Evolutionary conservation across 2,329 filamentous ascomycete species (phyloP), one percentile per base, ranked within the genome.

Genomic region (Westerdykella aurantiaca): DNA sequence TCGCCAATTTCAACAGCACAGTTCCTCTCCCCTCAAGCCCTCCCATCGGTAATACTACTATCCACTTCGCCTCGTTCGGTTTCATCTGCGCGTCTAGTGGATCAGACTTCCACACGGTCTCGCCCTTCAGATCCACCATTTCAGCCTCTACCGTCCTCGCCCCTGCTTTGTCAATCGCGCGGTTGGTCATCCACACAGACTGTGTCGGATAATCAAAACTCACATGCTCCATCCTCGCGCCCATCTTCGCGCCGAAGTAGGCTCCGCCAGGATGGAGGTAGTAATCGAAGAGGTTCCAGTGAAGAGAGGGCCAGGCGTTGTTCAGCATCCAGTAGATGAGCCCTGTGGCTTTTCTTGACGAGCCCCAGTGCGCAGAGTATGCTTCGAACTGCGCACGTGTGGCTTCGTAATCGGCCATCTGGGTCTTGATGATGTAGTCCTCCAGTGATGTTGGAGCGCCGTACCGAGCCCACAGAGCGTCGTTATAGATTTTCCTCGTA

Each of bases 251-350:
- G 3, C 81, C 81, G 45, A 76, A 83, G 48, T 80, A 83, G 0
- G 76, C 71, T 0, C 78, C 81, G 0, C 72, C 75, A 0, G 79
- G 74, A 17, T 73, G 75, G 34, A 82, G 61, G 49, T 83, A 83
- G 57, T 80, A 79, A 51, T 83, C 81, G 55, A 82, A 82, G 5
- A 82, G 62, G 42, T 79, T 78, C 81, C 81, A 85, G 55, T 83
- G 81, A 22, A 84, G 64, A 43, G 72, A 77, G 0, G 81, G 81
- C 79, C 80, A 84, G 0, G 80, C 81, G 37, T 75, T 75, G 50
- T 82, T 82, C 42, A 83, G 60, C 80, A 84, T 83, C 81, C 81
- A 84, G 64, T 84, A 84, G 13, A 84, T 75, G 38, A 78, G 39
- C 0, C 81, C 81, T 0, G 80, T 83, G 0, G 80, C 78, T 0